These are phyloP conservation scores for Globisporangium sylvaticum DNA, from an alignment of 352 stramenopile genomes.

Conservation along the genomic window DNA sequence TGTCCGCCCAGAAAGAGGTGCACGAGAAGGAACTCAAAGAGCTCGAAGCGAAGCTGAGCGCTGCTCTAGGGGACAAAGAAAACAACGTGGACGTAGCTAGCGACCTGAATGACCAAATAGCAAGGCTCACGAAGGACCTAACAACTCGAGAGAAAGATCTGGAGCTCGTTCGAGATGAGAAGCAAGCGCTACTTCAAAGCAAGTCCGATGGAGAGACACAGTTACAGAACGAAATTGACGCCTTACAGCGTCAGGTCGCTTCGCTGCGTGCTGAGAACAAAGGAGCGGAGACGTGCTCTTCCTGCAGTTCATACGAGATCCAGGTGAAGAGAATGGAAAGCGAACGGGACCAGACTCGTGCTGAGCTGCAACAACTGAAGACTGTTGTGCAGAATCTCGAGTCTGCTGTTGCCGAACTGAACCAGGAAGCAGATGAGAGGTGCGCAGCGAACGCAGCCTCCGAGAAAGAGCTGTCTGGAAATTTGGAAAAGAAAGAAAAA, in stretches of 20 bases:
- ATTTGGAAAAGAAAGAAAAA: slow-evolving; percentile 15
- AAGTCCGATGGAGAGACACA: not conserved
- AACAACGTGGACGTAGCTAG: not conserved
- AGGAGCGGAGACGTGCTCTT: not conserved
- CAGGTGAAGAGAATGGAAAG: slow-evolving; percentile 9
- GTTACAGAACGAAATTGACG: not conserved
- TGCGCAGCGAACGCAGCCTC: not conserved
- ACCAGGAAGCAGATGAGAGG: slow-evolving; percentile 12
- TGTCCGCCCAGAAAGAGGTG: not conserved
- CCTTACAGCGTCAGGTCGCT: not conserved
- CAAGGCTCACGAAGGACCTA: not conserved
- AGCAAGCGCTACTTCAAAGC: not conserved
- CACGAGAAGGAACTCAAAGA: not conserved
- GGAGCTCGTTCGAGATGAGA: not conserved
- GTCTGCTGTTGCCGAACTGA: slow-evolving; percentile 5
- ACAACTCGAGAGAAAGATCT: slow-evolving; percentile 2
- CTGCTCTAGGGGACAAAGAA: not conserved
- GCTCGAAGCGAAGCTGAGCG: not conserved
- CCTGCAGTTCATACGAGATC: slow-evolving; percentile 1
- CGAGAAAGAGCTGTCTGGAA: not conserved
- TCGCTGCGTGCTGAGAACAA: not conserved
- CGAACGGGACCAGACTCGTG: slow-evolving; percentile 15
- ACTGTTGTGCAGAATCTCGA: not conserved
- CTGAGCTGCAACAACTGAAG: slow-evolving; percentile 12
- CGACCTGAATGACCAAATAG: not conserved